phyloP scores from a whole-genome alignment of 2,329 filamentous ascomycete genomes.

The Venturiaceae sp. region DNA sequence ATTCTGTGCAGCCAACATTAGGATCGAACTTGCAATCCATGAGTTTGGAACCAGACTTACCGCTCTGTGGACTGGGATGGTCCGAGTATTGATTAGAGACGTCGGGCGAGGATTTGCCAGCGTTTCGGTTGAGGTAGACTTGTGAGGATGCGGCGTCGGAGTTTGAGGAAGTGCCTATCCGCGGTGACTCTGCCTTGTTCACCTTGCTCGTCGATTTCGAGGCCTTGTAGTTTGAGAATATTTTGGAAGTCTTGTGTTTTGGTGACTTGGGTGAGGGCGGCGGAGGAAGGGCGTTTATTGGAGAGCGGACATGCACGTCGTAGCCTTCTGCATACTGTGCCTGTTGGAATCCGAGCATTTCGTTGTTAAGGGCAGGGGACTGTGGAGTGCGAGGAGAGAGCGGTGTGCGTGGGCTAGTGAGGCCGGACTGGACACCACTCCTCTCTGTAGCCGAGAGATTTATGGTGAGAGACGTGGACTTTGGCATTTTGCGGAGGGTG shows the following conservation, averaged over 20 bases:
- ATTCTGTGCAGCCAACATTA: background rate
- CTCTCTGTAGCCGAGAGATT: background rate
- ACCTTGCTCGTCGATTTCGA: conserved; percentile 33
- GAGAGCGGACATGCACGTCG: conserved; percentile 7
- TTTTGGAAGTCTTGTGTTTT: conserved; percentile 6
- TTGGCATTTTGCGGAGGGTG: conserved; percentile 10
- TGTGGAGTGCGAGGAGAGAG: conserved; percentile 1
- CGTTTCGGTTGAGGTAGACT: background rate
- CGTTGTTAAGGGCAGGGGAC: background rate
- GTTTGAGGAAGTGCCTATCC: background rate
- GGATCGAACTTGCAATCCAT: background rate
- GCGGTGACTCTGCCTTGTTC: background rate
- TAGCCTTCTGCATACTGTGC: conserved; percentile 6
- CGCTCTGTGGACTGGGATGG: background rate
- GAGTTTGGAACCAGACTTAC: background rate
- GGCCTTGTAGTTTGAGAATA: conserved; percentile 37
- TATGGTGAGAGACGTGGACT: conserved; percentile 6
- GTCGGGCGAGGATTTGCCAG: background rate
- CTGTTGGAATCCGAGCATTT: background rate
- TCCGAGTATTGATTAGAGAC: background rate
- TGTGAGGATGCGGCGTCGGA: background rate
- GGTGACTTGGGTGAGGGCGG: conserved; percentile 8
- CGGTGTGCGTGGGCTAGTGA: conserved; percentile 3
- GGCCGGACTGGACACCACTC: background rate
- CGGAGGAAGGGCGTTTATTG: conserved; percentile 7